Conservation (phyloP, 2,329 filamentous ascomycete genomes). For the Clarireedia homoeocarpa region DNA sequence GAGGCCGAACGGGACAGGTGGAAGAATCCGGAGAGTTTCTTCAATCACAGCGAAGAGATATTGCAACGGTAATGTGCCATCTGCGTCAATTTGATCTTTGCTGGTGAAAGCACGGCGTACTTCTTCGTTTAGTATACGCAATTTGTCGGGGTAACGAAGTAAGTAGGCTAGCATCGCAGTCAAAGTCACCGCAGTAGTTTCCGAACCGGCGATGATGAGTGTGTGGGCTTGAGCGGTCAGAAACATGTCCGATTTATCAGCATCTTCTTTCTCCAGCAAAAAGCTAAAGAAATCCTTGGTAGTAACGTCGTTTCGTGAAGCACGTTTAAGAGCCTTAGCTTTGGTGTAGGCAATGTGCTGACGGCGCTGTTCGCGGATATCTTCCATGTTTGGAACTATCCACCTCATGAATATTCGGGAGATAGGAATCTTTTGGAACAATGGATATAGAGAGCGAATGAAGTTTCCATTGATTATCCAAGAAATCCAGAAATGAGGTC, state of each 20-base stretch:
- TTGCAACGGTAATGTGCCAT: neutral
- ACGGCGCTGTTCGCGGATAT: neutral
- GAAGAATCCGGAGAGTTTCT: conserved; percentile 7
- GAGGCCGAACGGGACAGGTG: conserved; percentile 3
- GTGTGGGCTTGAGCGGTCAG: neutral
- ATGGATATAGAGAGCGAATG: neutral
- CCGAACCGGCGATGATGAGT: conserved; percentile 11
- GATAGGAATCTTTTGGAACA: neutral
- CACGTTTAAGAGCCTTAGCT: neutral
- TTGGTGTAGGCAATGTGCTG: neutral
- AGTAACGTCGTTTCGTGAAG: neutral
- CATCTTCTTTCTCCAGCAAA: neutral
- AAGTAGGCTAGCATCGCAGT: conserved; percentile 5
- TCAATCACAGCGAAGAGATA: conserved; percentile 33
- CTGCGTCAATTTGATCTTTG: neutral
- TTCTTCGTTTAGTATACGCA: conserved; percentile 8
- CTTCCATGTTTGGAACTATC: conserved; percentile 2
- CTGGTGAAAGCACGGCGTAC: conserved; percentile 1
- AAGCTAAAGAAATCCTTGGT: neutral
- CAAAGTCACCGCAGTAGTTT: conserved; percentile 10
- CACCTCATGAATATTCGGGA: neutral
- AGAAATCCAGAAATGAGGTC: conserved; percentile 1
- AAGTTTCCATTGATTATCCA: neutral
- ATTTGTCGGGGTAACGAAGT: conserved; percentile 2
- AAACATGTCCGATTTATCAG: neutral